phyloP scores from a whole-genome alignment of 2,329 filamentous ascomycete genomes.

The Ophiostoma sp. region DNA sequence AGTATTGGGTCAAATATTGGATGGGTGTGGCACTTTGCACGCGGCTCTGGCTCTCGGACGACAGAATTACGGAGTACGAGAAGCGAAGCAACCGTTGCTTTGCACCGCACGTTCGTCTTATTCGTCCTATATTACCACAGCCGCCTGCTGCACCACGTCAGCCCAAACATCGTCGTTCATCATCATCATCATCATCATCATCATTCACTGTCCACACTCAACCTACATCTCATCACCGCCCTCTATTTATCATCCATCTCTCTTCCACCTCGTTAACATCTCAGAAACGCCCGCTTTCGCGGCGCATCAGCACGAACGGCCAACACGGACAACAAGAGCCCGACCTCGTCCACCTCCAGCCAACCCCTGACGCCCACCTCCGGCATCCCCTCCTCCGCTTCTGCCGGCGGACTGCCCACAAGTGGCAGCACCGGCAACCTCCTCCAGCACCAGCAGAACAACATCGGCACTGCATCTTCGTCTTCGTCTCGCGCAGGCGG shows the following conservation, averaged over 20 bases:
- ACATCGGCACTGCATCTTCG: slow-evolving; percentile 4
- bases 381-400: slow-evolving; percentile 12
- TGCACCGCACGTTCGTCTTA: slow-evolving; percentile 5
- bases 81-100: background rate
- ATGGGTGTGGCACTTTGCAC: background rate
- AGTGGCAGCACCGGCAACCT: slow-evolving; percentile 15
- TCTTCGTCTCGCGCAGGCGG: background rate
- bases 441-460: background rate
- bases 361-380: slow-evolving; percentile 44
- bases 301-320: slow-evolving; percentile 22
- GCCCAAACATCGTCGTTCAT: background rate
- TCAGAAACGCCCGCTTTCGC: slow-evolving; percentile 29
- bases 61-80: background rate
- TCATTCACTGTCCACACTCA: background rate
- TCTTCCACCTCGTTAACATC: background rate
- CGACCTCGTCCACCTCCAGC: slow-evolving; percentile 27
- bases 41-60: background rate
- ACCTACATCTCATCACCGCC: background rate
- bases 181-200: background rate
- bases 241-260: background rate
- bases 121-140: slow-evolving; percentile 2
- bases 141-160: background rate
- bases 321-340: slow-evolving; percentile 26
- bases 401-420: slow-evolving; percentile 12
- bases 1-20: background rate